Conservation (phyloP, 2,329 filamentous ascomycete species). For the Berkeleyomyces rouxiae region DNA sequence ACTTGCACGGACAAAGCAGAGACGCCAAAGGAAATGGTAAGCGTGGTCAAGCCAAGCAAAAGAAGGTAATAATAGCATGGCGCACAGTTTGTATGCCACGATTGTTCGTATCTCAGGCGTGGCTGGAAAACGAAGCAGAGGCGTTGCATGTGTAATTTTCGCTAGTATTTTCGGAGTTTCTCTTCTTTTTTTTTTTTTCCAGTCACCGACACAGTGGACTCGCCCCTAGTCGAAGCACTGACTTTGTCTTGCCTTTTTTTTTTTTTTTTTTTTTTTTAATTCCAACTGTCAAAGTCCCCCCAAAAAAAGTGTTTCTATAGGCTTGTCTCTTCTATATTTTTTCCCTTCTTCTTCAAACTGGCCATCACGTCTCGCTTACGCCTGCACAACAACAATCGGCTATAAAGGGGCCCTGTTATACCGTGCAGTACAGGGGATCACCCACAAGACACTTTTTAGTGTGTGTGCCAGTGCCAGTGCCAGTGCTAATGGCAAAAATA, state of each 20-base stretch:
- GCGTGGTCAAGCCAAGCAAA: not conserved
- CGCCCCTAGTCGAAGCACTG: not conserved
- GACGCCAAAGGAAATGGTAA: too few species aligned
- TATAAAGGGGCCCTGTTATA: not conserved
- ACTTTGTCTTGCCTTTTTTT: not conserved
- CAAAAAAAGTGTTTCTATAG: too few species aligned
- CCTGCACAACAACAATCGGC: not conserved
- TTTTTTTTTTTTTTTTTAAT: too few species aligned
- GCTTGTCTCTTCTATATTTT: not conserved
- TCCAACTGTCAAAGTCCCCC: not conserved
- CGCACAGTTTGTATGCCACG: not conserved
- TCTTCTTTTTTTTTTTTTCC: not conserved
- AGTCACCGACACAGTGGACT: not conserved
- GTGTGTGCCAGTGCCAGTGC: not conserved
- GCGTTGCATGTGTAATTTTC: not conserved
- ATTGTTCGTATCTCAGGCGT: not conserved
- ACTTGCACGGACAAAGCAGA: not conserved
- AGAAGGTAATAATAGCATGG: not conserved
- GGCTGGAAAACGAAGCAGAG: not conserved
- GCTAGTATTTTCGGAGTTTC: not conserved
- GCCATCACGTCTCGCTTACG: not conserved
- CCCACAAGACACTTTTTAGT: not conserved
- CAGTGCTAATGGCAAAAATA: not conserved
- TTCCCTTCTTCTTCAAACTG: not conserved
- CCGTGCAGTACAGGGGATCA: not conserved